Evolutionary conservation across 352 stramenopile species (phyloP).

Genomic region (Hyaloperonospora brassicae): DNA sequence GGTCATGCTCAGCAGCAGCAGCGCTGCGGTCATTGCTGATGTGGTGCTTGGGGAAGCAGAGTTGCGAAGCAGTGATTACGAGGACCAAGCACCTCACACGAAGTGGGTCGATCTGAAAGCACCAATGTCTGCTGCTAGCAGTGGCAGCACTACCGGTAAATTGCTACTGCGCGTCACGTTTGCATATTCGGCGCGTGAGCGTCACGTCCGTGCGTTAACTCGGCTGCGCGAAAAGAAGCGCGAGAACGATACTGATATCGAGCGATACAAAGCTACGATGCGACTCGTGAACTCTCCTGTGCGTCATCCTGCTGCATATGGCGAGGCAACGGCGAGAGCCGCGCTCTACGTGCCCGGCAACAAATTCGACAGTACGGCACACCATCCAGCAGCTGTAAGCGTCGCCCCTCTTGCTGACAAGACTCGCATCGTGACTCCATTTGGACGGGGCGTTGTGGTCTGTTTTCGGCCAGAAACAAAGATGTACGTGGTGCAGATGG

Average conservation of each 20-base stretch:
- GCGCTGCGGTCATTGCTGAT: slow-evolving; percentile 51
- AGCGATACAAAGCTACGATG: slow-evolving; percentile 51
- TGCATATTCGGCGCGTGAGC: slow-evolving; percentile 40
- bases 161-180: slow-evolving; percentile 56
- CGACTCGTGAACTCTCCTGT: slow-evolving; percentile 36
- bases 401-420: slow-evolving; percentile 64
- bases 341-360: slow-evolving; percentile 74
- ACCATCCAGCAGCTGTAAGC: slow-evolving; percentile 60
- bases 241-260: slow-evolving; percentile 58
- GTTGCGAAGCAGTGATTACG: slow-evolving; percentile 38
- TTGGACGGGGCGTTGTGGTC: slow-evolving; percentile 62
- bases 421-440: slow-evolving; percentile 62
- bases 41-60: slow-evolving; percentile 61
- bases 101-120: slow-evolving; percentile 48
- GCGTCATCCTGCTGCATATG: slow-evolving; percentile 67
- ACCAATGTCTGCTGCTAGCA: slow-evolving; percentile 21
- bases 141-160: slow-evolving; percentile 27
- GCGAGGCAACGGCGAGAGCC: slow-evolving; percentile 34
- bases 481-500: slow-evolving; percentile 78
- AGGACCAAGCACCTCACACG: slow-evolving; percentile 52
- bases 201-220: slow-evolving; percentile 33
- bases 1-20: slow-evolving; percentile 48
- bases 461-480: slow-evolving; percentile 62
- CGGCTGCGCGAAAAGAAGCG: slow-evolving; percentile 45
- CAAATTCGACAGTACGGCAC: slow-evolving; percentile 48